Conservation (phyloP, 805 yeast genomes). For the Huiozyma sinensis region DNA sequence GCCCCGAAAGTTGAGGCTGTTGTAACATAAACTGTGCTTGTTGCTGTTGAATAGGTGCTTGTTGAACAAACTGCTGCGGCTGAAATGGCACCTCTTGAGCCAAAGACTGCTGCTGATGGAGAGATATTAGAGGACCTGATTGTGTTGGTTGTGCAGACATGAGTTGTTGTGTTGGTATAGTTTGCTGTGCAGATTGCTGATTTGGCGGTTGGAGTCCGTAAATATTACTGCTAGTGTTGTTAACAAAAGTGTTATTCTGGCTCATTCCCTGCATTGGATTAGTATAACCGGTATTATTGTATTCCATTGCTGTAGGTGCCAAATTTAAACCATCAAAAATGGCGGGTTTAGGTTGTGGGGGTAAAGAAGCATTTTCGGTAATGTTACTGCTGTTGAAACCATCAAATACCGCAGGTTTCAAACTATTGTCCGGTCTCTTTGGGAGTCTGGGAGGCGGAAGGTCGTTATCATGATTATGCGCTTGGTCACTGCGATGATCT, state of each 20-base stretch:
- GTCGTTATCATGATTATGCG: background rate
- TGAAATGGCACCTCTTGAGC: background rate
- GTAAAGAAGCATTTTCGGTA: constrained; percentile 5
- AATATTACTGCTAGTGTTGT: background rate
- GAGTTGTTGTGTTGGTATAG: background rate
- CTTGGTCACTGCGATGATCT: background rate
- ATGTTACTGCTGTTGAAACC: constrained; percentile 7
- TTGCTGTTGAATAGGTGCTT: constrained; percentile 8
- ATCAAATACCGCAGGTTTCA: constrained; percentile 29
- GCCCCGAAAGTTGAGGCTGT: background rate
- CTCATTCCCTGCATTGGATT: constrained; percentile 7
- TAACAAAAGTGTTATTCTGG: background rate
- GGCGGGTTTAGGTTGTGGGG: constrained; percentile 13
- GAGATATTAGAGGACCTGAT: background rate
- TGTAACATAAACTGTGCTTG: constrained; percentile 8
- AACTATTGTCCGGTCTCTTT: constrained; percentile 27
- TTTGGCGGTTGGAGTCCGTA: background rate
- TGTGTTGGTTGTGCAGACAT: background rate
- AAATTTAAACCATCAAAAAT: constrained; percentile 16
- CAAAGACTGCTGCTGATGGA: background rate
- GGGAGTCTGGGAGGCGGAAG: constrained; percentile 30
- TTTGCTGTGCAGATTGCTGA: background rate
- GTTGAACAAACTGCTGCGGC: constrained; percentile 5
- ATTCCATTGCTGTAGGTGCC: constrained; percentile 13
- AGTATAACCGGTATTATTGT: constrained; percentile 5